phyloP scores from a whole-genome alignment of 2,329 filamentous ascomycete species.

The Amylocarpus encephaloides region DNA sequence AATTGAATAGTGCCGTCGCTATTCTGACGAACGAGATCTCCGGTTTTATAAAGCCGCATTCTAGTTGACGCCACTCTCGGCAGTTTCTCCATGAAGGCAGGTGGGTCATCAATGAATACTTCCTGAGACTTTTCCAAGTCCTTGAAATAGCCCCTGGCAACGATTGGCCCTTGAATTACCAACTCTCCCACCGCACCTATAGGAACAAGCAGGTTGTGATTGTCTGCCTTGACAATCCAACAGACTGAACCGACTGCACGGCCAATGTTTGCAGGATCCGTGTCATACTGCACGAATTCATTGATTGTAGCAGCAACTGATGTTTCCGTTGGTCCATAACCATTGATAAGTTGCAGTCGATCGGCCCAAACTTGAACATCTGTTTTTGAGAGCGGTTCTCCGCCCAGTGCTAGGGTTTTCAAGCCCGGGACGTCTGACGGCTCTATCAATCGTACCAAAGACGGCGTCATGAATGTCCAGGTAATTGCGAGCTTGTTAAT shows the following conservation, averaged over 20 bases:
- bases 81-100: background rate
- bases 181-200: conserved; percentile 15
- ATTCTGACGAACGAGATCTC: conserved; percentile 50
- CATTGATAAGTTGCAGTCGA: conserved; percentile 35
- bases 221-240: conserved; percentile 34
- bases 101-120: conserved; percentile 49
- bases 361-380: conserved; percentile 34
- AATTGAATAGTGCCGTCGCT: conserved; percentile 44
- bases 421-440: conserved; percentile 22
- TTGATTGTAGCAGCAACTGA: background rate
- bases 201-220: conserved; percentile 20
- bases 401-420: conserved; percentile 21
- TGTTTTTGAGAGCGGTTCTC: conserved; percentile 32
- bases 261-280: conserved; percentile 16
- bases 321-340: conserved; percentile 34
- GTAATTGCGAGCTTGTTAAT: conserved; percentile 23
- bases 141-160: conserved; percentile 54
- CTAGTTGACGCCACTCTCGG: background rate
- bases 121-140: conserved; percentile 50
- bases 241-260: conserved; percentile 11
- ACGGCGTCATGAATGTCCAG: conserved; percentile 26
- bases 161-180: conserved; percentile 41
- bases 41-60: conserved; percentile 49
- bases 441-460: conserved; percentile 23
- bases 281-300: background rate